Conservation (phyloP, 2,329 filamentous ascomycete genomes). For the Metarhizium robertsii region DNA sequence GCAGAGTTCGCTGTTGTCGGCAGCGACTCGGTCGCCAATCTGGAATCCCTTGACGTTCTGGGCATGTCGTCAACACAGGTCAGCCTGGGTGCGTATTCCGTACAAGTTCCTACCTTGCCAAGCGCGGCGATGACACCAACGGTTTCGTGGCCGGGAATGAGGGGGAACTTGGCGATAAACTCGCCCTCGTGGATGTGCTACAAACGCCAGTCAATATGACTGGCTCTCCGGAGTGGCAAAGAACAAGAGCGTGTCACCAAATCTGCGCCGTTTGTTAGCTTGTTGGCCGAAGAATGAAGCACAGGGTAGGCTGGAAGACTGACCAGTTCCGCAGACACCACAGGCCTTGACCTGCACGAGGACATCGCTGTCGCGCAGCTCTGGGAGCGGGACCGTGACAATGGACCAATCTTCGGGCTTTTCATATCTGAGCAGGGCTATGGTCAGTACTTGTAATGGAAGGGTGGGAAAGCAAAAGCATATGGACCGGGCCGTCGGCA, state of each 20-base stretch:
- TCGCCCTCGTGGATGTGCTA: constrained; percentile 59
- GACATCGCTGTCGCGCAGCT: constrained; percentile 49
- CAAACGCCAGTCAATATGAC: background rate
- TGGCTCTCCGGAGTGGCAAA: background rate
- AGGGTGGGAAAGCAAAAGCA: background rate
- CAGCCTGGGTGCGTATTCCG: background rate
- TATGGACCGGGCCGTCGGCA: background rate
- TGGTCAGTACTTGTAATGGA: background rate
- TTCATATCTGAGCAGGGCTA: constrained; percentile 36
- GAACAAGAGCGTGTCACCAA: constrained; percentile 18
- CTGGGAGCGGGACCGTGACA: constrained; percentile 53
- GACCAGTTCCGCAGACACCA: constrained; percentile 51
- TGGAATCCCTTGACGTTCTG: constrained; percentile 49
- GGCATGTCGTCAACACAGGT: background rate
- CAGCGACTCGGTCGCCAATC: constrained; percentile 55
- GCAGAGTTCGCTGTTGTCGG: constrained; percentile 58
- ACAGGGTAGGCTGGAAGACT: constrained; percentile 12
- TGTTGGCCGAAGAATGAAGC: background rate
- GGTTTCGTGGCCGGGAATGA: constrained; percentile 61
- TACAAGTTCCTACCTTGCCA: constrained; percentile 26
- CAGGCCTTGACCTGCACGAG: constrained; percentile 60
- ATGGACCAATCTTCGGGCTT: constrained; percentile 53
- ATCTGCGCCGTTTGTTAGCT: constrained; percentile 15
- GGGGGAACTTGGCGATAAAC: constrained; percentile 53
- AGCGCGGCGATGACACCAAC: constrained; percentile 54